Percentiles rank a stretch among this genome's conserved stretches.
Conservation (phyloP, 257 asterid genomes). For the Mitragyna speciosa region DNA sequence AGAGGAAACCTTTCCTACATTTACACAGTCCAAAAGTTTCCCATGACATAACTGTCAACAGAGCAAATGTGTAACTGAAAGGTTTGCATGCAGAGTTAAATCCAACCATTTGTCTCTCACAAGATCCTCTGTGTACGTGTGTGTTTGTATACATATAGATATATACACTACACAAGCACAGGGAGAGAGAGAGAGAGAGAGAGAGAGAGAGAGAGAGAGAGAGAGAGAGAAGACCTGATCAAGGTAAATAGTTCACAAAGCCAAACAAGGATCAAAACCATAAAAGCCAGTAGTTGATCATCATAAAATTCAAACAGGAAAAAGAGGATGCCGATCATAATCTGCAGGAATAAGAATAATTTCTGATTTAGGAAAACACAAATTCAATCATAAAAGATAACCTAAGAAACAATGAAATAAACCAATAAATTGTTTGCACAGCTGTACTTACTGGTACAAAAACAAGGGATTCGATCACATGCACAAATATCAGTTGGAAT, state of each 20-base stretch:
- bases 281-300: slow-evolving; percentile 94
- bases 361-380: slow-evolving; percentile 9
- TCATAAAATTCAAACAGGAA: slow-evolving; percentile 98
- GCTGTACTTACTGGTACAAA: slow-evolving; percentile 83
- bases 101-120: background rate
- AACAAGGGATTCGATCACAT: slow-evolving; percentile 95
- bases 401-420: background rate
- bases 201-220: slow-evolving; percentile 29
- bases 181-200: slow-evolving; percentile 11
- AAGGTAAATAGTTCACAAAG: slow-evolving; percentile 95
- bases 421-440: background rate
- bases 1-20: background rate
- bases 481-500: slow-evolving; percentile 95
- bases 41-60: background rate
- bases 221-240: slow-evolving; percentile 67
- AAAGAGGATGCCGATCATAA: slow-evolving; percentile 96
- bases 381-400: background rate
- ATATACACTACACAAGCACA: no score
- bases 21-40: background rate
- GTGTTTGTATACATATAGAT: no score
- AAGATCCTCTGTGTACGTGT: background rate
- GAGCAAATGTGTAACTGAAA: background rate
- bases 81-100: no score
- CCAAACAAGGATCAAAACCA: slow-evolving; percentile 99
- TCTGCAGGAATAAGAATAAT: slow-evolving; percentile 48